A percentile compares a stretch with the other conserved stretches of the same genome.
Evolutionary conservation across 148 eudicot genomes (phyloP).

Genomic region (Nyssa sinensis): DNA sequence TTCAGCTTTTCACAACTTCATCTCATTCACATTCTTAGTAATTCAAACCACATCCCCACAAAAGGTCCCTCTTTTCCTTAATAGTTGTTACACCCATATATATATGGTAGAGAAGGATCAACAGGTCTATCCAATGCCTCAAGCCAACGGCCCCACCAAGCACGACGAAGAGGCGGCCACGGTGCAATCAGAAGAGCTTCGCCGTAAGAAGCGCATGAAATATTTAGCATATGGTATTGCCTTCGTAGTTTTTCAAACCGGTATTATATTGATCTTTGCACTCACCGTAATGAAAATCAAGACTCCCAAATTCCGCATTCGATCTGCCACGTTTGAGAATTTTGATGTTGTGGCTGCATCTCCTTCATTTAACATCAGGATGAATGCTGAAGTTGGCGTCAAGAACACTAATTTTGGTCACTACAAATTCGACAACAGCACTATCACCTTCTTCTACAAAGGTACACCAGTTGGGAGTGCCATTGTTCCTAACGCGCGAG

Average conservation of each 20-base stretch:
- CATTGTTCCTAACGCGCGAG: not conserved
- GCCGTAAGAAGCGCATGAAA: slow-evolving; percentile 19
- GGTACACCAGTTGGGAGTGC: slow-evolving; percentile 6
- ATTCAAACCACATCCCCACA: too few species aligned
- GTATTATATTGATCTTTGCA: not conserved
- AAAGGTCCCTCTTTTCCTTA: too few species aligned
- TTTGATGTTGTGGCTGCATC: not conserved
- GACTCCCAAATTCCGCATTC: slow-evolving; percentile 21
- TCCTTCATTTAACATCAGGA: slow-evolving; percentile 6
- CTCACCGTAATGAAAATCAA: slow-evolving; percentile 15
- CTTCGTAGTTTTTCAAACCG: slow-evolving; percentile 14
- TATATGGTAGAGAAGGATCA: not conserved
- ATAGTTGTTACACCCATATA: too few species aligned
- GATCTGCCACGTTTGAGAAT: slow-evolving; percentile 5
- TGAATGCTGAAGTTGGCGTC: slow-evolving; percentile 17
- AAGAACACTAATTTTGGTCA: slow-evolving; percentile 20
- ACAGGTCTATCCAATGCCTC: not conserved
- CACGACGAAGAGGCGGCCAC: not conserved
- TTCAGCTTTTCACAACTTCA: not conserved
- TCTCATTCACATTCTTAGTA: not conserved
- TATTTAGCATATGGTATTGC: not conserved
- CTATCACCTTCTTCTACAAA: slow-evolving; percentile 11
- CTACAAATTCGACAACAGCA: not conserved
- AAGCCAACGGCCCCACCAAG: not conserved
- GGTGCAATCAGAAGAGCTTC: not conserved